A percentile compares a stretch with the other conserved stretches of the same genome.
Conservation (phyloP, 805 yeast genomes). For the Komagataella pseudopastoris region DNA sequence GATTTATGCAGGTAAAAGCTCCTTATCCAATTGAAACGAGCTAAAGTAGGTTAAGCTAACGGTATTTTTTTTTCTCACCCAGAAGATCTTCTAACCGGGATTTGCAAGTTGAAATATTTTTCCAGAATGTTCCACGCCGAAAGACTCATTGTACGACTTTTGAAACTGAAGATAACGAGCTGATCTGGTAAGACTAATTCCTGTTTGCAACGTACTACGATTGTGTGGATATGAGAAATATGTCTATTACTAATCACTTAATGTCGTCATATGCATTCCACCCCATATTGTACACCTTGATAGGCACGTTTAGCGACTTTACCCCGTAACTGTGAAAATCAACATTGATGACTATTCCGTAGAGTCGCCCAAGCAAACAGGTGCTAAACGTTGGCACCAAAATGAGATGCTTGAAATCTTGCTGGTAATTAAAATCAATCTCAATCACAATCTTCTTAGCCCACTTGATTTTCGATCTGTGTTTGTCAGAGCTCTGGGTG, state of each 20-base stretch:
- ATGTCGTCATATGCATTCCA: neutral
- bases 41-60: no score
- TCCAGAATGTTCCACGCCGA: no score
- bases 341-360: constrained; percentile 19
- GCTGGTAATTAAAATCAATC: neutral
- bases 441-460: neutral
- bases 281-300: constrained; percentile 2
- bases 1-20: neutral
- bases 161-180: no score
- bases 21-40: neutral
- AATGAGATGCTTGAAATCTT: constrained; percentile 16
- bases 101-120: no score
- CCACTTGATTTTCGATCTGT: neutral
- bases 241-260: neutral
- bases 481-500: neutral
- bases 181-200: no score
- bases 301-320: constrained; percentile 2
- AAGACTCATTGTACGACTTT: no score
- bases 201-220: no score
- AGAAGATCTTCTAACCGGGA: no score
- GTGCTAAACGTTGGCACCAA: constrained; percentile 50
- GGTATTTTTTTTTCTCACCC: no score
- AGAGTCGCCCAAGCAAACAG: constrained; percentile 49
- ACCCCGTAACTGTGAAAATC: constrained; percentile 1
- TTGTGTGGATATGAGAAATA: no score